These are phyloP conservation scores for Ceratopteris richardii DNA, from an alignment of 75 land plant species.

Conservation along the genomic window DNA sequence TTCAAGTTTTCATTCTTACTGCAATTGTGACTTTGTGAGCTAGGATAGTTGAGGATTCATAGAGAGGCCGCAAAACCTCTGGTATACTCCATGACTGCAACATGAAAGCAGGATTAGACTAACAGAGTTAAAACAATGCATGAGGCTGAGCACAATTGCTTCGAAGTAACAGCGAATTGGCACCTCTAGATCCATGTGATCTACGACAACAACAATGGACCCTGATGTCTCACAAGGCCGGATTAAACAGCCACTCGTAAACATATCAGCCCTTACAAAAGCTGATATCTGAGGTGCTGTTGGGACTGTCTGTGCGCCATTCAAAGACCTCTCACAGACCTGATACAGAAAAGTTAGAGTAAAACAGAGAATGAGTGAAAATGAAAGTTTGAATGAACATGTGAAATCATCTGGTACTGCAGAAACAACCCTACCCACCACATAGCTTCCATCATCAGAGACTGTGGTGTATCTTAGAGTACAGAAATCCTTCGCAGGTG, in stretches of 20 bases:
- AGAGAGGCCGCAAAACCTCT: slow-evolving; percentile 82
- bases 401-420: too few relatives aligned
- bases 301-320: slow-evolving; percentile 51
- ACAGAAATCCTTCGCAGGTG: slow-evolving; percentile 87
- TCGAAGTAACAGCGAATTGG: neutral
- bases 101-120: neutral
- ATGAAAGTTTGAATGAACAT: too few relatives aligned
- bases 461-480: slow-evolving; percentile 69
- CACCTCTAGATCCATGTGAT: slow-evolving; percentile 89
- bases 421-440: slow-evolving; percentile 51
- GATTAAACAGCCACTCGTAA: slow-evolving; percentile 77
- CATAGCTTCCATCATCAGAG: slow-evolving; percentile 84
- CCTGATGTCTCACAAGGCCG: slow-evolving; percentile 88
- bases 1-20: too few relatives aligned
- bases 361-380: too few relatives aligned
- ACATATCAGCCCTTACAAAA: slow-evolving; percentile 87
- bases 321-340: slow-evolving; percentile 88
- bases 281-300: slow-evolving; percentile 50
- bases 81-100: slow-evolving; percentile 89
- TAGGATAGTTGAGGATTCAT: slow-evolving; percentile 73
- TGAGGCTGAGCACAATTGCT: neutral
- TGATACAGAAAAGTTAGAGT: slow-evolving; percentile 3
- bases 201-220: slow-evolving; percentile 72
- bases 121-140: neutral
- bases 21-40: slow-evolving; percentile 78